Percentiles rank a stretch among this genome's conserved stretches.
phyloP scores from a whole-genome alignment of 148 eudicot genomes.

The Talinum fruticosum region DNA sequence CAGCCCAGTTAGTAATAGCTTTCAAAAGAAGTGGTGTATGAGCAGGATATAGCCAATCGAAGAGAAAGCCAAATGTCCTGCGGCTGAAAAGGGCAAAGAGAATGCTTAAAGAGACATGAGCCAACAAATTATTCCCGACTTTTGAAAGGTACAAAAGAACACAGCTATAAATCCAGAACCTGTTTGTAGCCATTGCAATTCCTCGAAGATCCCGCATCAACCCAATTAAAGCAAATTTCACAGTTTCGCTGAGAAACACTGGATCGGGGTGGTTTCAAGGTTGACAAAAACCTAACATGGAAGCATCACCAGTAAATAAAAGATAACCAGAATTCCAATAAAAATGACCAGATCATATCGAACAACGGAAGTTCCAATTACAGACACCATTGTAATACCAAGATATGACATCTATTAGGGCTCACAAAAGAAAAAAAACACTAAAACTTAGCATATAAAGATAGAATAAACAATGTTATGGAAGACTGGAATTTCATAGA shows the following conservation, averaged over 20 bases:
- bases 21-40: constrained; percentile 78
- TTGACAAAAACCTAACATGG: constrained; percentile 55
- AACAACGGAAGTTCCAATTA: background rate
- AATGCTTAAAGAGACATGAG: constrained; percentile 2
- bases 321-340: background rate
- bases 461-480: background rate
- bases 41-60: constrained; percentile 86
- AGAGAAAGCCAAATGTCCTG: constrained; percentile 74
- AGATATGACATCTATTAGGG: background rate
- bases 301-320: constrained; percentile 9
- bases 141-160: background rate
- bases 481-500: background rate
- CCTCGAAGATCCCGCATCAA: constrained; percentile 94
- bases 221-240: constrained; percentile 76
- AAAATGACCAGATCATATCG: background rate
- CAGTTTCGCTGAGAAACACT: constrained; percentile 64
- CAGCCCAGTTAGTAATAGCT: constrained; percentile 78
- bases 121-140: background rate
- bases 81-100: constrained; percentile 47
- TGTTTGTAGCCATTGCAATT: constrained; percentile 78
- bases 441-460: background rate
- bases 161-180: constrained; percentile 34
- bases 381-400: background rate
- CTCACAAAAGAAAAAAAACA: background rate
- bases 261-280: constrained; percentile 72